These are phyloP conservation scores for Deakozyma indianensis DNA, from an alignment of 805 yeast species.

Conservation along the genomic window DNA sequence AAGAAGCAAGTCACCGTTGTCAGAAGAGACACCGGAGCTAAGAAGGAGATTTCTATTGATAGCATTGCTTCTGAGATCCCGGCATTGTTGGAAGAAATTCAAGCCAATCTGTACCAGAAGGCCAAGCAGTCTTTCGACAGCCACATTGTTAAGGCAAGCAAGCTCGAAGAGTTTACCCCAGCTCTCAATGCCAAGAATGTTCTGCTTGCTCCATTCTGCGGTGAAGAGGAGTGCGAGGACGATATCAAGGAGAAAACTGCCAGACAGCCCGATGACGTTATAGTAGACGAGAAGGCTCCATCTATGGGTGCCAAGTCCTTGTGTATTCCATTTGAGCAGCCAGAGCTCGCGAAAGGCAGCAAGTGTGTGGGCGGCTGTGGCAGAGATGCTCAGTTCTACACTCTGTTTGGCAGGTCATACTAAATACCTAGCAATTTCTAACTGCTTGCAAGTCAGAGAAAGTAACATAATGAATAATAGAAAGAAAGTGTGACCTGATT, in stretches of 20 bases:
- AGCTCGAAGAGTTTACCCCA: constrained; percentile 89
- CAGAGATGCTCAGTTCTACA: constrained; percentile 59
- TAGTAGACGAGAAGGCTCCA: constrained; percentile 90
- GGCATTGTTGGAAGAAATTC: constrained; percentile 69
- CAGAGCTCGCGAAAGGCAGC: constrained; percentile 60
- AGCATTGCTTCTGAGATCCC: constrained; percentile 57
- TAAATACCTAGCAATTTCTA: constrained; percentile 26
- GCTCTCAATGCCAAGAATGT: constrained; percentile 83
- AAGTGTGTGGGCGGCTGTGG: constrained; percentile 76
- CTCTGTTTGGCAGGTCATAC: constrained; percentile 96
- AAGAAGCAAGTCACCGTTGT: constrained; percentile 72
- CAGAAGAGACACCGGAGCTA: constrained; percentile 81
- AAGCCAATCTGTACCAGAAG: constrained; percentile 49
- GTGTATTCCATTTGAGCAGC: constrained; percentile 93
- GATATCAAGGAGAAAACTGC: constrained; percentile 86
- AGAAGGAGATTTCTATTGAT: constrained; percentile 49
- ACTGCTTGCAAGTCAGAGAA: no score
- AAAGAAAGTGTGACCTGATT: no score
- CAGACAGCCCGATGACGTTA: constrained; percentile 63
- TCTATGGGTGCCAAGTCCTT: constrained; percentile 98
- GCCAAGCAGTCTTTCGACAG: constrained; percentile 77
- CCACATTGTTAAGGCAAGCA: constrained; percentile 68
- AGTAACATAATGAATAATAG: no score
- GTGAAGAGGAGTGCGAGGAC: constrained; percentile 86
- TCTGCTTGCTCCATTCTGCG: constrained; percentile 96